phyloP scores from a whole-genome alignment of 2,329 filamentous ascomycete species.

The Volutella citrinella region DNA sequence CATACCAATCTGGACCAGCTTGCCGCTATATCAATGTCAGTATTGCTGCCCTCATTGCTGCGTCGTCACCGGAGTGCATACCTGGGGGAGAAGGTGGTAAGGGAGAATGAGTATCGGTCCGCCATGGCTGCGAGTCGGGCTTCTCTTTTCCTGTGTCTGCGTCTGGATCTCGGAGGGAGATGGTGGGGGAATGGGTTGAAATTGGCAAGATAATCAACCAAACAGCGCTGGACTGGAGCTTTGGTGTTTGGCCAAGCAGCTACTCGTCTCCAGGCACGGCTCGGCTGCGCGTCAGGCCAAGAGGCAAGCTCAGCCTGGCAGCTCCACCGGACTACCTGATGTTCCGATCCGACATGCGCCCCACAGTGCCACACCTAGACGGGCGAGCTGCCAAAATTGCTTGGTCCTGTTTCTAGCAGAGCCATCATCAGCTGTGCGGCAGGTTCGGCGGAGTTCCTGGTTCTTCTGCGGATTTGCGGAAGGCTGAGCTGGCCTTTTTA shows the following conservation, averaged over 20 bases:
- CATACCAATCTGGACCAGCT: slow-evolving; percentile 93
- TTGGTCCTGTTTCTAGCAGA: slow-evolving; percentile 13
- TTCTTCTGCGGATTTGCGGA: slow-evolving; percentile 17
- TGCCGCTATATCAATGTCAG: slow-evolving; percentile 68
- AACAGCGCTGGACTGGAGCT: slow-evolving; percentile 32
- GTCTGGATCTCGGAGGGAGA: slow-evolving; percentile 10
- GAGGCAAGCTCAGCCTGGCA: slow-evolving; percentile 32
- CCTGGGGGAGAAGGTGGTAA: slow-evolving; percentile 99
- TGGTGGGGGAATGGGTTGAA: slow-evolving; percentile 21
- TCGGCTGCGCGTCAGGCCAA: slow-evolving; percentile 39
- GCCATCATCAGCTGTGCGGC: slow-evolving; percentile 21
- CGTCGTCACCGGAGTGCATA: slow-evolving; percentile 44
- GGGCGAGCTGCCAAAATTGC: slow-evolving; percentile 6
- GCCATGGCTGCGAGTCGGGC: slow-evolving; percentile 63
- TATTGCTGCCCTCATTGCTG: slow-evolving; percentile 26
- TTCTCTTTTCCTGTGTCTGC: slow-evolving; percentile 6
- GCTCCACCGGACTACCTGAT: too few relatives aligned
- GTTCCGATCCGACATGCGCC: too few relatives aligned
- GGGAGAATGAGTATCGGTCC: slow-evolving; percentile 97
- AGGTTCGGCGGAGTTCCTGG: slow-evolving; percentile 24
- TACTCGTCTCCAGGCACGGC: slow-evolving; percentile 33
- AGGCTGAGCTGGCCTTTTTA: slow-evolving; percentile 32
- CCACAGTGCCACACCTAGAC: slow-evolving; percentile 16
- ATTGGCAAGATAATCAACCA: slow-evolving; percentile 20
- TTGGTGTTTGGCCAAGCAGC: slow-evolving; percentile 30